Evolutionary conservation across 805 yeast species (phyloP), one percentile per base, ranked within the genome.

Genomic region (Kazachstania taianensis): DNA sequence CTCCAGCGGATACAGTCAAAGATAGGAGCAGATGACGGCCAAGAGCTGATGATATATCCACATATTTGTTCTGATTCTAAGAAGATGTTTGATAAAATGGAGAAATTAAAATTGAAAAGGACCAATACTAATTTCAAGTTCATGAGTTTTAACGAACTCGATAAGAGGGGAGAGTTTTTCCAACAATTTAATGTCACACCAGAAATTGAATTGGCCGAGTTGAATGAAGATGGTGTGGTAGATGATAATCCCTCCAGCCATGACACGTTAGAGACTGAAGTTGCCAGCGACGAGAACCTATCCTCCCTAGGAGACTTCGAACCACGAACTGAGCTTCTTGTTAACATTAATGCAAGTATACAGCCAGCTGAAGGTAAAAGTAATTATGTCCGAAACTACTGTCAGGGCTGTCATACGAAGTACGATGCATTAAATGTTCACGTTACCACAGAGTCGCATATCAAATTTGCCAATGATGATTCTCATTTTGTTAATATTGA

Each of bases 331-430:
- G 37, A 35, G 28, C 16, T 35, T 7, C 5, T 28, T 2, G 6
- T 6, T n/a, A 23, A 29, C 18, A 29, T 35, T 3, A n/a, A 18
- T 17, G 28, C 37, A 12, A 35, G 29, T 29, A 14, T 26, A 26
- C 29, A 26, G 9, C 8, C 14, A 10, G 13, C 13, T 26, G 9
- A 8, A n/a, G 32, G 32, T 3, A 28, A n/a, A n/a, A n/a, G 15
- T 8, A 25, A 34, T 15, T 17, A 8, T 24, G 13, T 9, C 5
- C 7, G 9, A 13, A 26, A 25, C 12, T 86, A 82, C 57, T 89
- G 97, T 61, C 97, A 89, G 55, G 89, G 86, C 53, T 89, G 97
- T 60, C 67, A 87, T 14, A 79, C 77, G 41, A 77, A 76, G 51
- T 89, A 81, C 53, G 85, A 81, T 32, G 72, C 75, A 44, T 78